Evolutionary conservation across 345 rosid genomes (phyloP).

Genomic region (Mallotus nudiflorus): DNA sequence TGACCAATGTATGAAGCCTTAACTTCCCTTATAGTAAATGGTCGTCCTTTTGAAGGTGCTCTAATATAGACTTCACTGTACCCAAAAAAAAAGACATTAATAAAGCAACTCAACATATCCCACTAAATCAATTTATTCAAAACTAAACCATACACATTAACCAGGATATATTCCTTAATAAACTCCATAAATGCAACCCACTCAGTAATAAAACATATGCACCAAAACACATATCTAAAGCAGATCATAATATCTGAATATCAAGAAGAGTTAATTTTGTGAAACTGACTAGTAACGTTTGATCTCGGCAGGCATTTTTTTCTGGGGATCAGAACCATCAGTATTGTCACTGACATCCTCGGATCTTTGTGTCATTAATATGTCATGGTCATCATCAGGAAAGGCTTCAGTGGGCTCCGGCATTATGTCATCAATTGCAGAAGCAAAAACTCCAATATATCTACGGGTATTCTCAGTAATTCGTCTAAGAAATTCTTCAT

Average conservation of each 20-base stretch:
- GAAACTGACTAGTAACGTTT: constrained; percentile 81
- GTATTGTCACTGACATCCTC: constrained; percentile 58
- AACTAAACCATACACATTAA: neutral
- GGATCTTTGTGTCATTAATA: constrained; percentile 86
- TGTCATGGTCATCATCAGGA: constrained; percentile 85
- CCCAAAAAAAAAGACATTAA: neutral
- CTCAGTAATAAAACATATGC: neutral
- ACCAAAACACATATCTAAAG: neutral
- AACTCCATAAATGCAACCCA: neutral
- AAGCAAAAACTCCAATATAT: constrained; percentile 66
- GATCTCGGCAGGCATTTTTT: constrained; percentile 86
- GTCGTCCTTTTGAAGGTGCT: constrained; percentile 77
- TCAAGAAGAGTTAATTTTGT: neutral
- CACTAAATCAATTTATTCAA: neutral
- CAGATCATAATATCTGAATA: neutral
- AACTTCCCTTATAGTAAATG: constrained; percentile 89
- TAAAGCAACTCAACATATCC: neutral
- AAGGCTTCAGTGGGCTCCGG: constrained; percentile 89
- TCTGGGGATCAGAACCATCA: constrained; percentile 66
- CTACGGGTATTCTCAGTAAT: constrained; percentile 90
- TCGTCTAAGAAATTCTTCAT: constrained; percentile 67
- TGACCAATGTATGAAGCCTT: constrained; percentile 92
- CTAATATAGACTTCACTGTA: constrained; percentile 85
- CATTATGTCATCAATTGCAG: constrained; percentile 76
- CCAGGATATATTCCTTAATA: neutral